Percentiles rank a stretch among this genome's conserved stretches.
Conservation (phyloP, 2,329 filamentous ascomycete species). For the Claviceps humidiphila region DNA sequence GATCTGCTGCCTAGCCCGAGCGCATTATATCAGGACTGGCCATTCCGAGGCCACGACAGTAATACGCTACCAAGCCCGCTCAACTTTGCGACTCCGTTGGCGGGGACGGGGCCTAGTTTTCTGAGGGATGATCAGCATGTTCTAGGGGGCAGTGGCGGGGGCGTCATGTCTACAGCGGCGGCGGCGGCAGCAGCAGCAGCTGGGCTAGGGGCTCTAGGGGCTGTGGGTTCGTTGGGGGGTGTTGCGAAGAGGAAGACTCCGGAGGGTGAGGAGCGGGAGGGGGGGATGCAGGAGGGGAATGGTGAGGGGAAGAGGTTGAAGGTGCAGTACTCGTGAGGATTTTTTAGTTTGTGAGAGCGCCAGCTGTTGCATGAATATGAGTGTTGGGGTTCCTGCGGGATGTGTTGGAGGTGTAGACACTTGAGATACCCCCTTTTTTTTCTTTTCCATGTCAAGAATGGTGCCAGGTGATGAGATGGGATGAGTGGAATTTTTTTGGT, state of each 20-base stretch:
- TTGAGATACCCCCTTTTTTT: constrained; percentile 8
- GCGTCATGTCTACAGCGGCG: constrained; percentile 9
- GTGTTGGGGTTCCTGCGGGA: not conserved
- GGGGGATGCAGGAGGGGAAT: constrained; percentile 8
- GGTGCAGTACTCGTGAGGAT: constrained; percentile 26
- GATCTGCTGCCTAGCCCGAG: constrained; percentile 83
- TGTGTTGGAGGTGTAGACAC: not conserved
- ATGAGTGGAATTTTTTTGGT: too few relatives aligned
- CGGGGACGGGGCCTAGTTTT: constrained; percentile 49
- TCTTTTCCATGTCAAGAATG: not conserved
- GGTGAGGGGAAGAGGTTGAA: constrained; percentile 41
- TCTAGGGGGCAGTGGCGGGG: constrained; percentile 1
- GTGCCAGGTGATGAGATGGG: too few relatives aligned
- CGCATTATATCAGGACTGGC: constrained; percentile 88
- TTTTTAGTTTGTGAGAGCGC: not conserved
- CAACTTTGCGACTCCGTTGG: constrained; percentile 77
- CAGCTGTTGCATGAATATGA: not conserved
- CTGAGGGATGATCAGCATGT: constrained; percentile 38
- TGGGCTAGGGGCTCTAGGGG: constrained; percentile 7
- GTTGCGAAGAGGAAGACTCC: constrained; percentile 24
- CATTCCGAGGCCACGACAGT: constrained; percentile 56
- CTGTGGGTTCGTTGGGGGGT: not conserved
- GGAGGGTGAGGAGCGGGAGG: too few relatives aligned
- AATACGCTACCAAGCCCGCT: constrained; percentile 87
- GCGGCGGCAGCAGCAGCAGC: constrained; percentile 5